These are phyloP conservation scores for Lolium multiflorum DNA, from an alignment of 176 grass and related monocot species.

Conservation along the genomic window DNA sequence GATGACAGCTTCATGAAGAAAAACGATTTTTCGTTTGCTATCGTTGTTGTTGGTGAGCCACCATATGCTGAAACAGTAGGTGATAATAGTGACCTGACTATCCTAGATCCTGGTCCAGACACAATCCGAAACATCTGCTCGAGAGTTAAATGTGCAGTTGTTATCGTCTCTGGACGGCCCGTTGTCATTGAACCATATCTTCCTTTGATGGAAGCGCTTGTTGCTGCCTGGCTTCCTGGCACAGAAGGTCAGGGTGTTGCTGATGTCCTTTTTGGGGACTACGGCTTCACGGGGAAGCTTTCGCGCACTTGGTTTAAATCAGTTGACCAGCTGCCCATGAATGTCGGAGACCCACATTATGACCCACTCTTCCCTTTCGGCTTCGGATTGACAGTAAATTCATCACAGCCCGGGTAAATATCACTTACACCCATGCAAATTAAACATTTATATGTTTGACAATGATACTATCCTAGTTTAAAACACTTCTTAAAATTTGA, in stretches of 20 bases:
- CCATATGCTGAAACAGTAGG: slow-evolving; percentile 83
- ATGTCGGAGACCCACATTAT: slow-evolving; percentile 74
- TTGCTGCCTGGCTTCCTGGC: slow-evolving; percentile 95
- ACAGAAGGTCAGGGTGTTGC: slow-evolving; percentile 85
- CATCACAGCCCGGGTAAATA: slow-evolving; percentile 63
- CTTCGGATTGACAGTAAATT: slow-evolving; percentile 74
- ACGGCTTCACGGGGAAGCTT: slow-evolving; percentile 82
- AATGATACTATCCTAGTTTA: not conserved
- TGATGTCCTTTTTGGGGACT: slow-evolving; percentile 89
- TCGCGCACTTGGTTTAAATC: slow-evolving; percentile 82
- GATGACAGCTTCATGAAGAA: slow-evolving; percentile 78
- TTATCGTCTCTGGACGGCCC: slow-evolving; percentile 83
- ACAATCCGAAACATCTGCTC: slow-evolving; percentile 79
- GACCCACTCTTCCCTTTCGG: slow-evolving; percentile 90
- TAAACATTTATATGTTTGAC: not conserved
- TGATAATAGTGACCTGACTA: slow-evolving; percentile 72
- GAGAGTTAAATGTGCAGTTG: slow-evolving; percentile 72
- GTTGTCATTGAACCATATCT: slow-evolving; percentile 85
- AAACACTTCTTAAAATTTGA: not conserved
- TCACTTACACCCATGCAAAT: slow-evolving; percentile 5
- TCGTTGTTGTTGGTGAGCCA: slow-evolving; percentile 80
- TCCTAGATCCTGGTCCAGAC: slow-evolving; percentile 81
- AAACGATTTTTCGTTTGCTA: slow-evolving; percentile 72
- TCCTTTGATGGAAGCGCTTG: slow-evolving; percentile 78
- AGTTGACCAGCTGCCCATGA: slow-evolving; percentile 89